Evolutionary conservation across 2,329 filamentous ascomycete species (phyloP).

Genomic region (Ophiostoma sp.): DNA sequence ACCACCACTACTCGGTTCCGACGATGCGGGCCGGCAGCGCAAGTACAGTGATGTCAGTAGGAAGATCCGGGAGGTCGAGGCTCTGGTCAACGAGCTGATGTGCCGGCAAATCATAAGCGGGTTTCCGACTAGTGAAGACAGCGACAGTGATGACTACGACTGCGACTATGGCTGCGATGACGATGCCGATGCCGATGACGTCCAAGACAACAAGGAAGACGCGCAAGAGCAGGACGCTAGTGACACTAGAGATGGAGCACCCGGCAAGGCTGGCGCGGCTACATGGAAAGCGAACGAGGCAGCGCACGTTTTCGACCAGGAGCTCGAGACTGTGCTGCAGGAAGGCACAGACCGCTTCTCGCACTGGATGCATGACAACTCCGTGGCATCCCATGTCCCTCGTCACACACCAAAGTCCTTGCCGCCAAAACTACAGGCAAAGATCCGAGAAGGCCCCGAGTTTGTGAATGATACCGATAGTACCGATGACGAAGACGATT

Average conservation of each 20-base stretch:
- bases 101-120: constrained; percentile 20
- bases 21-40: constrained; percentile 19
- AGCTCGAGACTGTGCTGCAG: not conserved
- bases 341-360: not conserved
- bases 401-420: not conserved
- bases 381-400: not conserved
- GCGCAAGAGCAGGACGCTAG: not conserved
- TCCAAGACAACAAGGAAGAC: not conserved
- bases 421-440: not conserved
- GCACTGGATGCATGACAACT: not conserved
- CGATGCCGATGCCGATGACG: not conserved
- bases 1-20: not conserved
- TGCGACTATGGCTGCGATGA: not conserved
- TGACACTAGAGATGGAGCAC: not conserved
- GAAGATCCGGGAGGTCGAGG: constrained; percentile 34
- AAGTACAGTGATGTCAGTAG: constrained; percentile 13
- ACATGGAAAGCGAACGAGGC: not conserved
- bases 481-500: not conserved
- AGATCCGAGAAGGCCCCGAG: too few species aligned
- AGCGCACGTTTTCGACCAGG: not conserved
- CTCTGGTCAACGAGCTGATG: constrained; percentile 34
- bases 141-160: not conserved
- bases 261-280: not conserved
- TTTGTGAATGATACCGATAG: not conserved
- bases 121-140: not conserved